A percentile compares a stretch with the other conserved stretches of the same genome.
Evolutionary conservation across 2,329 filamentous ascomycete species (phyloP).

Genomic region (Cercospora sesami): DNA sequence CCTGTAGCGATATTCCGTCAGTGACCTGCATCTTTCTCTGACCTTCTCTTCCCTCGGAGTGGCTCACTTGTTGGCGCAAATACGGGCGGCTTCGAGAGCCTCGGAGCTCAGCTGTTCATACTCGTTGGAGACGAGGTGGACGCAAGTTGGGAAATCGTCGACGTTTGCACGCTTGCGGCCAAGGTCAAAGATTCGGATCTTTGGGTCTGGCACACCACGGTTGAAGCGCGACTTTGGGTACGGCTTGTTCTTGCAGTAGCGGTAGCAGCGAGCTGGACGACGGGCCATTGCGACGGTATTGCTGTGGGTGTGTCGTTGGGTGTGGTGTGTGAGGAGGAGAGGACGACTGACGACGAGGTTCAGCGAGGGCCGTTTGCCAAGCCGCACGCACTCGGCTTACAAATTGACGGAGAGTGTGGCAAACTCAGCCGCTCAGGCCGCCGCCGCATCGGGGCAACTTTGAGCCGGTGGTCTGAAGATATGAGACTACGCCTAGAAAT

Average conservation of each 20-base stretch:
- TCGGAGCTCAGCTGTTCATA: slow-evolving; percentile 99
- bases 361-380: slow-evolving; percentile 6
- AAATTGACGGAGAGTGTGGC: slow-evolving; percentile 2
- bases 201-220: slow-evolving; percentile 76
- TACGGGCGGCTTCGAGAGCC: slow-evolving; percentile 98
- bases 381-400: slow-evolving; percentile 7
- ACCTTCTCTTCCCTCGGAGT: slow-evolving; percentile 4
- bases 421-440: slow-evolving; percentile 3
- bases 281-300: slow-evolving; percentile 91
- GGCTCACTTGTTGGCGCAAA: slow-evolving; percentile 97
- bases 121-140: slow-evolving; percentile 99
- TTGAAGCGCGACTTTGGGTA: slow-evolving; percentile 99
- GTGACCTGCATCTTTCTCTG: slow-evolving; percentile 5
- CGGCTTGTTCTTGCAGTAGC: slow-evolving; percentile 99
- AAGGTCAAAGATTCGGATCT: slow-evolving; percentile 75
- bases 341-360: slow-evolving; percentile 27
- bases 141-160: slow-evolving; percentile 98
- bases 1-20: slow-evolving; percentile 39
- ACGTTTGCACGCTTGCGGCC: slow-evolving; percentile 87
- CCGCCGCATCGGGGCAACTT: background rate
- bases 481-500: background rate
- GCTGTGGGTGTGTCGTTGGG: slow-evolving; percentile 47
- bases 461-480: background rate
- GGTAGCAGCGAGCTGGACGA: slow-evolving; percentile 93
- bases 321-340: slow-evolving; percentile 40